These are phyloP conservation scores for Lactarius pseudohatsudake DNA, from an alignment of 768 basidiomycete species.

Conservation along the genomic window DNA sequence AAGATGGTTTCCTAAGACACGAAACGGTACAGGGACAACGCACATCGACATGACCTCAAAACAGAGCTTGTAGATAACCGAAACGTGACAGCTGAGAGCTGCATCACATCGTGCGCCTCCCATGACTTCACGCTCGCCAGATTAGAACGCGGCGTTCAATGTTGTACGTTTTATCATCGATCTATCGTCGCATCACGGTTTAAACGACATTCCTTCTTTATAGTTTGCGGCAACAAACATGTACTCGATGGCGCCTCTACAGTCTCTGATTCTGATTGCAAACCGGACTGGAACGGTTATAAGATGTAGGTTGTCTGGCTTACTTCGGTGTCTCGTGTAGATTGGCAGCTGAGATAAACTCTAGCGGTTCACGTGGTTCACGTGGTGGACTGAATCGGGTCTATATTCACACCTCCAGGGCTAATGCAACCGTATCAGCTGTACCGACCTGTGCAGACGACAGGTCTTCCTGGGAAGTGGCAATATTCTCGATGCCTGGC, in stretches of 20 bases:
- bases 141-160: constrained; percentile 57
- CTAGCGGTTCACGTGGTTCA: constrained; percentile 67
- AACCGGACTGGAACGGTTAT: constrained; percentile 72
- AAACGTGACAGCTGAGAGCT: constrained; percentile 57
- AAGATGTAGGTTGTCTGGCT: constrained; percentile 45
- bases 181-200: background rate
- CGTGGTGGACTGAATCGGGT: constrained; percentile 75
- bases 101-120: constrained; percentile 56
- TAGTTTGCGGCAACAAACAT: constrained; percentile 71
- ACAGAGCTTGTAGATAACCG: constrained; percentile 41
- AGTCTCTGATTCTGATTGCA: constrained; percentile 54
- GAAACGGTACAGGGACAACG: constrained; percentile 48
- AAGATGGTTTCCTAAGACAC: background rate
- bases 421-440: constrained; percentile 50
- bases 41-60: constrained; percentile 57
- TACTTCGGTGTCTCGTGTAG: background rate
- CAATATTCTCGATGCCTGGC: constrained; percentile 63
- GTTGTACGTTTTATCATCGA: constrained; percentile 41
- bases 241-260: constrained; percentile 54
- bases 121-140: constrained; percentile 67
- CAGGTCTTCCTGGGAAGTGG: constrained; percentile 62
- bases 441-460: constrained; percentile 57
- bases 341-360: constrained; percentile 1
- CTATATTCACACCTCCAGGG: constrained; percentile 61
- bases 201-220: constrained; percentile 10